Percentiles rank a stretch among this genome's conserved stretches.
Evolutionary conservation across 306 rosid genomes (phyloP).

Genomic region (Pterocarpus macrocarpus): DNA sequence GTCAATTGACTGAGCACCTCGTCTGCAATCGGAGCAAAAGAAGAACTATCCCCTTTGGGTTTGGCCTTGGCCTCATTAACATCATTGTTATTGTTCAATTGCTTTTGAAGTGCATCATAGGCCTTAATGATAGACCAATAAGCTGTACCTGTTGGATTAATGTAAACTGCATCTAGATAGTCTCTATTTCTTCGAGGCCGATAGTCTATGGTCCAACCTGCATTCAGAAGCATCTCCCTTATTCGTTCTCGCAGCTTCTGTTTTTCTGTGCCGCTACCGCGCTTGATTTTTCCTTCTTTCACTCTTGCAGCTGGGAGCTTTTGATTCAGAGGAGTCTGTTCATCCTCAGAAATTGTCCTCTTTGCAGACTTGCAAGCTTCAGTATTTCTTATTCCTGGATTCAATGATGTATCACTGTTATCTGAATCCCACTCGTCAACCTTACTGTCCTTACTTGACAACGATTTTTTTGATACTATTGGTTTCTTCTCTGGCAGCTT

Average conservation of each 20-base stretch:
- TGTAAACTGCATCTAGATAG: constrained; percentile 96
- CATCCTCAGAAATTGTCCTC: constrained; percentile 60
- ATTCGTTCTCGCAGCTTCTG: constrained; percentile 91
- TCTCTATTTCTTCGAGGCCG: constrained; percentile 97
- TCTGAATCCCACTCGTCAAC: constrained; percentile 69
- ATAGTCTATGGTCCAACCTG: constrained; percentile 95
- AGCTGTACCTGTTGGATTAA: constrained; percentile 88
- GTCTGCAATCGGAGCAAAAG: constrained; percentile 76
- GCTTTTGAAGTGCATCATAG: constrained; percentile 95
- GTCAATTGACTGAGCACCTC: constrained; percentile 90
- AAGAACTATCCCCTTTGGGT: constrained; percentile 65
- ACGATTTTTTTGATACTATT: constrained; percentile 54
- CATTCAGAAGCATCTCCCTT: constrained; percentile 83
- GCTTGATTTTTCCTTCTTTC: constrained; percentile 80
- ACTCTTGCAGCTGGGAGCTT: constrained; percentile 53
- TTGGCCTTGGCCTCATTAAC: constrained; percentile 66
- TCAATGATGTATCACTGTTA: constrained; percentile 72
- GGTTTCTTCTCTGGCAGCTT: constrained; percentile 61
- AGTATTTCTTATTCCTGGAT: constrained; percentile 59
- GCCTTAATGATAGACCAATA: constrained; percentile 99
- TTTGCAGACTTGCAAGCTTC: constrained; percentile 59
- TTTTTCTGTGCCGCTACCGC: constrained; percentile 96
- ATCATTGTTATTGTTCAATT: constrained; percentile 43
- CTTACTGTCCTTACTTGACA: constrained; percentile 66
- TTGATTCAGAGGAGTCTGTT: constrained; percentile 68